phyloP scores from a whole-genome alignment of 345 rosid genomes.

The Salix koriyanagi region DNA sequence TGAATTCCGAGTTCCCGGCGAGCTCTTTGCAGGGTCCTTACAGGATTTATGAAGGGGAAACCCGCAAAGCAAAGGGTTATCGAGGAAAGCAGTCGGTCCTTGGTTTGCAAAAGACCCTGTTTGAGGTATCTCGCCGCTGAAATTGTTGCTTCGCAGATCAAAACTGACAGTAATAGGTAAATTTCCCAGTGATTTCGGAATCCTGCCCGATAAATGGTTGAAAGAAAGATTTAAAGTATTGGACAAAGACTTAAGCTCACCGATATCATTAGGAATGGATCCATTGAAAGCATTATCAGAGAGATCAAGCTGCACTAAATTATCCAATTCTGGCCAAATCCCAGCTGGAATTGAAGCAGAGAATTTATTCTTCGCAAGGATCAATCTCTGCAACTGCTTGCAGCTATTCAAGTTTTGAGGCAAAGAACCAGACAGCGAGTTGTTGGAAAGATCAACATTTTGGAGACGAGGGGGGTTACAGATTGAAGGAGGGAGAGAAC shows the following conservation, averaged over 20 bases:
- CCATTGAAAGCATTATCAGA: conserved; percentile 67
- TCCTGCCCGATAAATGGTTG: conserved; percentile 67
- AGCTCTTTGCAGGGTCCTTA: conserved; percentile 26
- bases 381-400: conserved; percentile 72
- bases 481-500: conserved; percentile 66
- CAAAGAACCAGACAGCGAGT: conserved; percentile 69
- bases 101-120: conserved; percentile 87
- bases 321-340: conserved; percentile 73
- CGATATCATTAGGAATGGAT: conserved; percentile 61
- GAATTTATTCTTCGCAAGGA: conserved; percentile 60
- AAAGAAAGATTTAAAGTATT: conserved; percentile 76
- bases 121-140: conserved; percentile 87
- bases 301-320: conserved; percentile 74
- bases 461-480: conserved; percentile 73
- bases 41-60: conserved; percentile 91
- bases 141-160: conserved; percentile 72
- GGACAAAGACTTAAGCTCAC: conserved; percentile 67
- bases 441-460: conserved; percentile 78
- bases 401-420: conserved; percentile 55
- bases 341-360: conserved; percentile 66
- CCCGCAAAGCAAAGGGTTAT: conserved; percentile 73
- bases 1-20: conserved; percentile 32
- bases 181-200: conserved; percentile 73
- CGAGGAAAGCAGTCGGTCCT: conserved; percentile 94
- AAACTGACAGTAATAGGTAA: conserved; percentile 80